Evolutionary conservation across 2,329 filamentous ascomycete genomes (phyloP), one percentile per base, ranked within the genome.

Genomic region (Colletotrichum trifolii): DNA sequence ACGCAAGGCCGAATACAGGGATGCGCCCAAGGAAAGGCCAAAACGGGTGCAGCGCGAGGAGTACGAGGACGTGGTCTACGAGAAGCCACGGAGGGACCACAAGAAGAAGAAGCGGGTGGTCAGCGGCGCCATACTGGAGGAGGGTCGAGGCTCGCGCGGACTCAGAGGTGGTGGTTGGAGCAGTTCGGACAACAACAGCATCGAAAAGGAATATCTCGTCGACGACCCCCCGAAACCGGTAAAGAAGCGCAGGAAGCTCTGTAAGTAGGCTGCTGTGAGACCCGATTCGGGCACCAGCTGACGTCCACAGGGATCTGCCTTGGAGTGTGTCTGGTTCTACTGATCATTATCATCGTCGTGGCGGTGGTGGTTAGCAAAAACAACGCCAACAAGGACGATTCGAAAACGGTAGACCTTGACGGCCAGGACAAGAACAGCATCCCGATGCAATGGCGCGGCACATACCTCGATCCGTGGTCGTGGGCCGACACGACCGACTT

Each of bases 401-500:
- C 78, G n/a, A 69, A 68, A n/a, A 73, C 70, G 36, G 74, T 71
- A 46, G 72, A 71, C 60, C 77, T 92, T 4, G 76, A 82, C 66
- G 82, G 82, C 33, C 80, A 88, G 58, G 83, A 85, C 56, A 80
- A 82, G 34, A 79, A 80, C 68, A 85, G 82, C 62, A 86, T 92
- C 54, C 91, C 91, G 64, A 78, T 81, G 61, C 83, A 83, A 67
- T 94, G 88, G 71, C 89, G 87, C 76, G 93, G 89, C 12, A 92
- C 91, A 2, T 90, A 91, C 68, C 83, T 97, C 17, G 94, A 99
- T 73, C 96, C 96, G 0, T 97, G 93, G 76, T 89, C 90, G 2
- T 99, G 96, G 96, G 91, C 91, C 69, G 91, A 96, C 71, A 97
- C 94, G 0, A 86, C 84, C 0, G 93, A 94, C 72, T 97, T 98